A percentile compares a stretch with the other conserved stretches of the same genome.
phyloP scores from a whole-genome alignment of 2,329 filamentous ascomycete genomes.

The Hypoxylon rubiginosum region DNA sequence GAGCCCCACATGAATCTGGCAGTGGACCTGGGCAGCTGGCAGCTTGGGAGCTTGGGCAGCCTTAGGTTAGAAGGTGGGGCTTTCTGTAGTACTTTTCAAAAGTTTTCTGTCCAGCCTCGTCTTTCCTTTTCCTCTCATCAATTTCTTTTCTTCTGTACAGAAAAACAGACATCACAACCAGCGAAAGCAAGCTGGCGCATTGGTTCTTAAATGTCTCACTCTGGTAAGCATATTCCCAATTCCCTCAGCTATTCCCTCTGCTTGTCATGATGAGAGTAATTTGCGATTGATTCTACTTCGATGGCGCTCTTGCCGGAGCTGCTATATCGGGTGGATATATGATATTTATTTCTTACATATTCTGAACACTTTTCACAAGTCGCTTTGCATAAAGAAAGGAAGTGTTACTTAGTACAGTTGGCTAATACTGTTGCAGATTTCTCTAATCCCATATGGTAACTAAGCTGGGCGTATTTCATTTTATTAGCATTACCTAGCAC shows the following conservation, averaged over 20 bases:
- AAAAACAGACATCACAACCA: neutral
- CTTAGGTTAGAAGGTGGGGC: constrained; percentile 3
- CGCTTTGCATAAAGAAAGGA: neutral
- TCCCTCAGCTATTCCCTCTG: constrained; percentile 5
- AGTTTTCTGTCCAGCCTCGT: constrained; percentile 16
- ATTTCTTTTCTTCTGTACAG: constrained; percentile 14
- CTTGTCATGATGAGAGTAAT: constrained; percentile 89
- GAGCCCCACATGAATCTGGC: constrained; percentile 7
- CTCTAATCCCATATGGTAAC: neutral
- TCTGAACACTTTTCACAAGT: constrained; percentile 72
- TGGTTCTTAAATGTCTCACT: constrained; percentile 44
- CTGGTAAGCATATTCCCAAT: constrained; percentile 32
- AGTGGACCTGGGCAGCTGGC: no score
- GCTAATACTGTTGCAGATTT: neutral
- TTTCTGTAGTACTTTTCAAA: constrained; percentile 22
- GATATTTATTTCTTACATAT: constrained; percentile 99
- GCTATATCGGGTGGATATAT: constrained; percentile 81
- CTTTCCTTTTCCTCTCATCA: constrained; percentile 42
- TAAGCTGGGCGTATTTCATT: neutral
- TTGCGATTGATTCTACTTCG: constrained; percentile 94
- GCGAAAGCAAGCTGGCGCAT: neutral
- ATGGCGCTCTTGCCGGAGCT: constrained; percentile 93
- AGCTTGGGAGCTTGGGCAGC: no score
- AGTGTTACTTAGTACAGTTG: neutral
- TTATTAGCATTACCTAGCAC: no score